Conservation (phyloP, 2,329 filamentous ascomycete species). For the Fusarium udum region DNA sequence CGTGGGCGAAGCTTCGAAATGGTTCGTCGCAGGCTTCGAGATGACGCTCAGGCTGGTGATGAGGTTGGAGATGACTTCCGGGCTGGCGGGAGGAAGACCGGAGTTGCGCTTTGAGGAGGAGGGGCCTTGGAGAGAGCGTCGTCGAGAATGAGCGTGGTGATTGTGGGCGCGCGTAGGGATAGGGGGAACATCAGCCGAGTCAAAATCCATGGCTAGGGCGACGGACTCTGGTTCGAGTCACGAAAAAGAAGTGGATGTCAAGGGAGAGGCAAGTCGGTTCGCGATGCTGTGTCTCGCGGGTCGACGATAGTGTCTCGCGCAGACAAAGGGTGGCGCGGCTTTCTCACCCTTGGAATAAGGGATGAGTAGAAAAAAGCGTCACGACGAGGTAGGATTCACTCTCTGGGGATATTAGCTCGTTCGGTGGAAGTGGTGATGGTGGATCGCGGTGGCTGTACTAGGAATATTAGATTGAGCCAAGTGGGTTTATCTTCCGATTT, state of each 20-base stretch:
- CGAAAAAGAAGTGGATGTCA: slow-evolving; percentile 23
- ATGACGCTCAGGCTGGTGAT: slow-evolving; percentile 77
- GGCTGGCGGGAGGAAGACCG: slow-evolving; percentile 60
- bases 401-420: slow-evolving; percentile 21
- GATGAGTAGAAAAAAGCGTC: neutral
- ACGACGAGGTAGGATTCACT: neutral
- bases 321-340: slow-evolving; percentile 17
- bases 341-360: slow-evolving; percentile 7
- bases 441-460: slow-evolving; percentile 22
- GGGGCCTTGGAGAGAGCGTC: slow-evolving; percentile 29
- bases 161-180: slow-evolving; percentile 44
- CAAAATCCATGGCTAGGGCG: slow-evolving; percentile 43
- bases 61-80: slow-evolving; percentile 74
- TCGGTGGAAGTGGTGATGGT: slow-evolving; percentile 29
- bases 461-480: slow-evolving; percentile 14
- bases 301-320: slow-evolving; percentile 9
- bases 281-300: neutral
- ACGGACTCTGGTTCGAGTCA: slow-evolving; percentile 18
- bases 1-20: slow-evolving; percentile 70
- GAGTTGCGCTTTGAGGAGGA: slow-evolving; percentile 30
- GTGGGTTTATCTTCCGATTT: slow-evolving; percentile 5
- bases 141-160: slow-evolving; percentile 23
- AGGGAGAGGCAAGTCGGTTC: slow-evolving; percentile 13
- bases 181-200: slow-evolving; percentile 44
- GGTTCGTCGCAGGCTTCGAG: slow-evolving; percentile 72